A percentile compares a stretch with the other conserved stretches of the same genome.
phyloP scores from a whole-genome alignment of 31 red algal species.

The Endocladia muricata region DNA sequence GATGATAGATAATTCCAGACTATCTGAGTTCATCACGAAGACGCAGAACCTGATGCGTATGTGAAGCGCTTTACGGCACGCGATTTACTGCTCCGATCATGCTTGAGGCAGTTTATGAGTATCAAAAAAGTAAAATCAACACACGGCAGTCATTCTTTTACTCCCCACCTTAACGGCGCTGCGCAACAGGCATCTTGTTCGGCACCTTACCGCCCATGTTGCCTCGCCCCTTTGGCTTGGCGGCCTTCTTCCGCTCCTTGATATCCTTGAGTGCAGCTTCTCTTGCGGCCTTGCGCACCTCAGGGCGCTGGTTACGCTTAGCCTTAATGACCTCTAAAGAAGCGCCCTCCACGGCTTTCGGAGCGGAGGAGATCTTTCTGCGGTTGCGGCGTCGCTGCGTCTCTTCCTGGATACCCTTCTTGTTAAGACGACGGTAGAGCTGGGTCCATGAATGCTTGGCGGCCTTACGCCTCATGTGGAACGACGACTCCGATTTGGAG shows the following conservation, averaged over 20 bases:
- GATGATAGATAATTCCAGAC: neutral
- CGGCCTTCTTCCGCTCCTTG: slow-evolving; percentile 87
- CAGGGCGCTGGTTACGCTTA: slow-evolving; percentile 86
- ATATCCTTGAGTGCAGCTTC: slow-evolving; percentile 91
- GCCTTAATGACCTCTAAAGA: slow-evolving; percentile 93
- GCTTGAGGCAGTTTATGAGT: neutral
- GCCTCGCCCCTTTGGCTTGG: slow-evolving; percentile 38
- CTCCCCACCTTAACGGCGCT: slow-evolving; percentile 45
- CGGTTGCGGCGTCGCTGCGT: slow-evolving; percentile 70
- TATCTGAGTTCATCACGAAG: slow-evolving; percentile 24
- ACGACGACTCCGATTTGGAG: slow-evolving; percentile 91
- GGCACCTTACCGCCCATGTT: slow-evolving; percentile 3
- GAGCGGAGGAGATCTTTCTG: slow-evolving; percentile 69
- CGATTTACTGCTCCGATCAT: neutral
- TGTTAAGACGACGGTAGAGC: slow-evolving; percentile 93
- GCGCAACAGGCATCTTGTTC: slow-evolving; percentile 56
- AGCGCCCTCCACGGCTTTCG: slow-evolving; percentile 96
- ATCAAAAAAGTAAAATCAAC: neutral
- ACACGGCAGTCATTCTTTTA: neutral
- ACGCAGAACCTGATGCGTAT: slow-evolving; percentile 11
- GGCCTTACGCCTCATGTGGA: slow-evolving; percentile 94
- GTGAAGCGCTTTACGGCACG: neutral
- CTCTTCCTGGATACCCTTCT: slow-evolving; percentile 96
- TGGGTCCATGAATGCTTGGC: slow-evolving; percentile 96
- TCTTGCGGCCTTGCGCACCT: slow-evolving; percentile 83